phyloP scores from a whole-genome alignment of 2,329 filamentous ascomycete genomes.

The Trichoderma endophyticum region DNA sequence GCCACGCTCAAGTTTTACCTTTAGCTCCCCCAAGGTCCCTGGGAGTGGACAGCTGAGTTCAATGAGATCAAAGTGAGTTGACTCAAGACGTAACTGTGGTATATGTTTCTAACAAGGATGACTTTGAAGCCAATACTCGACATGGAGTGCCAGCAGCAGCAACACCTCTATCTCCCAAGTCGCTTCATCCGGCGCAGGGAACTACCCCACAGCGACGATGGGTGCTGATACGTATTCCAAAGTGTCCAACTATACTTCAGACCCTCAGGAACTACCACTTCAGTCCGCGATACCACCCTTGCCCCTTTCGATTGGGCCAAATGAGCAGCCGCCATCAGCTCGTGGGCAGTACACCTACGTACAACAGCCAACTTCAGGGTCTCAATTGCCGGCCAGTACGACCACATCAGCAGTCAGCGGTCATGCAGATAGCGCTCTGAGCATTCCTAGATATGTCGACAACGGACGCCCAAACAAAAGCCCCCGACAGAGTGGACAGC shows the following conservation, averaged over 20 bases:
- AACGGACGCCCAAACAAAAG: conserved; percentile 56
- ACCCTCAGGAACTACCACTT: conserved; percentile 53
- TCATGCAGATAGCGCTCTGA: conserved; percentile 44
- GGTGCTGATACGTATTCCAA: conserved; percentile 52
- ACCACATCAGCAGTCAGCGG: conserved; percentile 33
- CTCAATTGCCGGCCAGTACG: conserved; percentile 46
- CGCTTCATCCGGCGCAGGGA: conserved; percentile 43
- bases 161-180: conserved; percentile 48
- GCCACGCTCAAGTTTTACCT: conserved; percentile 56
- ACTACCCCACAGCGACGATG: conserved; percentile 51
- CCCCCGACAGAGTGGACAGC: conserved; percentile 52
- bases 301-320: conserved; percentile 48
- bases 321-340: conserved; percentile 45
- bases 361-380: conserved; percentile 48
- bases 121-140: conserved; percentile 50
- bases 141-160: conserved; percentile 48
- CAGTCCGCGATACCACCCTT: conserved; percentile 54
- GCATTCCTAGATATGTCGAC: conserved; percentile 57
- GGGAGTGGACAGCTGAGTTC: conserved; percentile 46
- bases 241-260: conserved; percentile 48
- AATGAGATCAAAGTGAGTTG: conserved; percentile 58
- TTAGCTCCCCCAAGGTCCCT: conserved; percentile 55
- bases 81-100: neutral
- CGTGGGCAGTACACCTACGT: conserved; percentile 56
- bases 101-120: conserved; percentile 4